Evolutionary conservation across 2,329 filamentous ascomycete genomes (phyloP).

Genomic region (Aspergillus bombycis): DNA sequence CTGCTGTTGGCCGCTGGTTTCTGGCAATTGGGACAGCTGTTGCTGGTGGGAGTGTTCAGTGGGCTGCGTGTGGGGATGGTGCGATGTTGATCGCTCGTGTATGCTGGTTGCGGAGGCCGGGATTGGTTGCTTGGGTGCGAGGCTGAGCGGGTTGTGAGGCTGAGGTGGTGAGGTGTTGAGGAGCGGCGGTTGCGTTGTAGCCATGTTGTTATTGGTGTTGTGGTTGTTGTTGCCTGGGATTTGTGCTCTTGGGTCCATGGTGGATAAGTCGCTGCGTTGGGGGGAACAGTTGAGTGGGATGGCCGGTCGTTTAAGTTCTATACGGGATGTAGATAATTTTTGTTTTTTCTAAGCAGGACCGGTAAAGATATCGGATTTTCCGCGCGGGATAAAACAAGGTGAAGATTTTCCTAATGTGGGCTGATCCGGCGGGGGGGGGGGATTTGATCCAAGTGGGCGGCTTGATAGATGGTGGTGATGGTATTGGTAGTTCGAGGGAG

Average conservation of each 20-base stretch:
- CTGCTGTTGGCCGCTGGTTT: constrained; percentile 11
- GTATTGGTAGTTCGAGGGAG: background rate
- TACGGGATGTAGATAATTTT: background rate
- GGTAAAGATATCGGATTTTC: background rate
- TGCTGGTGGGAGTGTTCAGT: constrained; percentile 2
- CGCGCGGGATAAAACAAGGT: background rate
- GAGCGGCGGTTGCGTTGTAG: background rate
- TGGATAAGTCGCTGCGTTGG: background rate
- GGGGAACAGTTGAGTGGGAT: background rate
- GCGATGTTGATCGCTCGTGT: background rate
- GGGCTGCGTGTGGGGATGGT: constrained; percentile 4
- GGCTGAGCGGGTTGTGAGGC: constrained; percentile 10
- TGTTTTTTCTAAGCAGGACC: background rate
- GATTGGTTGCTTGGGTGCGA: constrained; percentile 6
- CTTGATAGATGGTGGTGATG: background rate
- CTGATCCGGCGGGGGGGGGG: constrained; percentile 9
- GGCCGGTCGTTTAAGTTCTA: background rate
- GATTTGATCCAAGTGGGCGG: background rate
- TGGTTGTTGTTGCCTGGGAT: constrained; percentile 1
- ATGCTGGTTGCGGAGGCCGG: constrained; percentile 2
- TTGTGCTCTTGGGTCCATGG: constrained; percentile 3
- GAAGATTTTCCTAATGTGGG: constrained; percentile 1
- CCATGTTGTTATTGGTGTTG: background rate
- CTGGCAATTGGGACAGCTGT: constrained; percentile 2
- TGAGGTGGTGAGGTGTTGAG: constrained; percentile 1